Evolutionary conservation across 2,329 filamentous ascomycete species (phyloP), one percentile per base, ranked within the genome.

Genomic region (Aschersonia sp.): DNA sequence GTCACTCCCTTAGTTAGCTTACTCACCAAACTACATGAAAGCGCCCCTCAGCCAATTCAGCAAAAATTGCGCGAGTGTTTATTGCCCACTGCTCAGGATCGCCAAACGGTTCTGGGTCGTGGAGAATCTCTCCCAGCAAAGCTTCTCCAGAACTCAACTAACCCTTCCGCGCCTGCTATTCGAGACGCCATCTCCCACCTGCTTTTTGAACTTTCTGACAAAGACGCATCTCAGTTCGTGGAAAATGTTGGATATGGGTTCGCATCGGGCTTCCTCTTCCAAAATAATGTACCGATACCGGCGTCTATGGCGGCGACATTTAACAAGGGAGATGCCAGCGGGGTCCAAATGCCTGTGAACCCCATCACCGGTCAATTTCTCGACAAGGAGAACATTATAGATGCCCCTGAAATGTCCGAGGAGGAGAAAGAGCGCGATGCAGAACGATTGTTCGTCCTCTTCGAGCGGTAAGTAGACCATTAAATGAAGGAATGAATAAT

Each of bases 221-320:
- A 81, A 56, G 81, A 96, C 56, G 78, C 89, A 0, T 76, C 75
- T 12, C 83, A 73, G 32, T 92, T 96, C 58, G 85, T 97, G 1
- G 75, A 85, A 46, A 96, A 96, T 55, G 86, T 98, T 10, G 92
- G 92, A 0, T 98, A 95, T 60, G 92, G 92, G 0, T 95, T 86
- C 58, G 92, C 92, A 0, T 86, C 88, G 0, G 92, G 92, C 0
- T 95, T 92, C 60, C 69, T 98, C 12, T 83, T 89, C 67, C 83
- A 85, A 52, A 85, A 90, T 52, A 86, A 92, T 48, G 79, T 97
- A 10, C 73, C 82, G 0, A 71, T 95, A 29, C 87, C 88, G 0
- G 72, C 80, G 50, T 80, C 73, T 47, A 76, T 80, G 1, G 66
- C 79, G 8, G 75, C 81, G 55, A 59, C 56, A 9, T 60, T 63